Conservation (phyloP, 371 early-diverging fungal genomes). For the Mortierella sp. region DNA sequence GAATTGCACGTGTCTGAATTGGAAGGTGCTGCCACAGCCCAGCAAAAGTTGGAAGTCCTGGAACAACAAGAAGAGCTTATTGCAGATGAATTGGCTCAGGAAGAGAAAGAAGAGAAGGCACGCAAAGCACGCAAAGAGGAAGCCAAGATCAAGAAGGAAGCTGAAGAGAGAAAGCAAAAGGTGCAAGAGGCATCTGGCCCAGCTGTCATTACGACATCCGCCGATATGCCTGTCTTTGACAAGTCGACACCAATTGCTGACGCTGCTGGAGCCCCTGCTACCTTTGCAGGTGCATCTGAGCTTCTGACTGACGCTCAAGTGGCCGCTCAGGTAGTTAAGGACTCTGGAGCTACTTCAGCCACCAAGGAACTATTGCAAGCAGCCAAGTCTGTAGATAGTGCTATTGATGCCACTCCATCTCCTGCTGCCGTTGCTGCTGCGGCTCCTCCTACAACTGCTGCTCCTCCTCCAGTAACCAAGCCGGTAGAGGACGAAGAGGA, state of each 20-base stretch:
- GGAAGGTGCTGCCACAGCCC: slow-evolving; percentile 90
- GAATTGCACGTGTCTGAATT: slow-evolving; percentile 90
- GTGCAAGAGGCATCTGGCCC: slow-evolving; percentile 2
- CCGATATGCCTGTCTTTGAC: slow-evolving; percentile 16
- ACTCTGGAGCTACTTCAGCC: slow-evolving; percentile 36
- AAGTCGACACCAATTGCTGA: slow-evolving; percentile 13
- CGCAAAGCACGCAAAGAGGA: slow-evolving; percentile 64
- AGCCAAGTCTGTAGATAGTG: neutral
- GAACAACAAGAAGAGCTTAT: slow-evolving; percentile 97
- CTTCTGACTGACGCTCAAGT: slow-evolving; percentile 59
- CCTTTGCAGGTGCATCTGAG: slow-evolving; percentile 47
- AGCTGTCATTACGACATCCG: slow-evolving; percentile 6
- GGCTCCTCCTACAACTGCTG: neutral
- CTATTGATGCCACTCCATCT: neutral
- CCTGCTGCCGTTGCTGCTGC: slow-evolving; percentile 5
- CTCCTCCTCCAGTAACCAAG: neutral
- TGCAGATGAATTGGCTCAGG: slow-evolving; percentile 88
- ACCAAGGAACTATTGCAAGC: slow-evolving; percentile 24
- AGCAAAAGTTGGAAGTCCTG: slow-evolving; percentile 93
- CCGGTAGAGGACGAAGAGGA: slow-evolving; percentile 55
- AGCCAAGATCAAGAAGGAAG: slow-evolving; percentile 60
- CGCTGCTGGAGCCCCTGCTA: slow-evolving; percentile 28
- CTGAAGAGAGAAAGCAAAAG: slow-evolving; percentile 52
- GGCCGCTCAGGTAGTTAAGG: slow-evolving; percentile 51
- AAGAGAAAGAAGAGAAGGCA: slow-evolving; percentile 66